phyloP scores from a whole-genome alignment of 73 alveolate genomes.

The Symbiodinium pilosum region DNA sequence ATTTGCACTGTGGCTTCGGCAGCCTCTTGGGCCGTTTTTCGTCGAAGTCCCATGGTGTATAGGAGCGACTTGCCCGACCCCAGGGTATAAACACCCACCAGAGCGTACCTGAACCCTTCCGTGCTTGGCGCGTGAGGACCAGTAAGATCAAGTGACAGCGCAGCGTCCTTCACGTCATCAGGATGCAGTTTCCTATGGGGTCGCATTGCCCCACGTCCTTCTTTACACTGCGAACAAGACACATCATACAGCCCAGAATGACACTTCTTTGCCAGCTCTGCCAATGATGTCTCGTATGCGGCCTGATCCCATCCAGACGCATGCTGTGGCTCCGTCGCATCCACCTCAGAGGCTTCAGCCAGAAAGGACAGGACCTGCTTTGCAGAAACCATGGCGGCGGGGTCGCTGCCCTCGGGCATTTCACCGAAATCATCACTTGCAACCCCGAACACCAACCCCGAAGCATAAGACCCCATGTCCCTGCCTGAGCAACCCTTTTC shows the following conservation, averaged over 20 bases:
- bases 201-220: not conserved
- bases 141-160: not conserved
- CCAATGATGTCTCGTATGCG: too few species aligned
- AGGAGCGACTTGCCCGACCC: not conserved
- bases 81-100: not conserved
- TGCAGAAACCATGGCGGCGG: too few species aligned
- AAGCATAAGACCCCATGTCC: too few species aligned
- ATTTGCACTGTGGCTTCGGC: not conserved
- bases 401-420: too few species aligned
- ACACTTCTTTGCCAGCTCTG: too few species aligned
- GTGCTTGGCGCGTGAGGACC: not conserved
- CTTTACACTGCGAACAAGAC: not conserved
- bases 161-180: not conserved
- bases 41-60: not conserved
- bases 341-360: too few species aligned
- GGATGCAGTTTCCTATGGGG: not conserved
- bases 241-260: not conserved
- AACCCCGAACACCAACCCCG: too few species aligned
- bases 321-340: too few species aligned
- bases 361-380: too few species aligned
- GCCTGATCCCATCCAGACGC: too few species aligned
- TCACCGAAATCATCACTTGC: too few species aligned
- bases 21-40: not conserved
- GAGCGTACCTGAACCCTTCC: not conserved
- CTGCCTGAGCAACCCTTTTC: too few species aligned